Conservation (phyloP, 345 rosid genomes). For the Pistacia integerrima region DNA sequence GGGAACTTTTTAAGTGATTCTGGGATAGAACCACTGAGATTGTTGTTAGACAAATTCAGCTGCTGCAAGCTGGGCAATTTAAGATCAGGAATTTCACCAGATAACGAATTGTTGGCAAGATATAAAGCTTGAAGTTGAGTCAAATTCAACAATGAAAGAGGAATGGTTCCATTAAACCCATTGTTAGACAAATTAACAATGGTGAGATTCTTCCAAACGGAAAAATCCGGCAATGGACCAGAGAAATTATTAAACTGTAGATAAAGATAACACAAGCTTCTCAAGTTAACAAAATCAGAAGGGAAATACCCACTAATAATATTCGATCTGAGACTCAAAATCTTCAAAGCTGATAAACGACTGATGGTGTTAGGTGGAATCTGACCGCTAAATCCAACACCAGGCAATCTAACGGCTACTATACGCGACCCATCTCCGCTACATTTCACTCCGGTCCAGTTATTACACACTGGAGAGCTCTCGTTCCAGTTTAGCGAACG, state of each 20-base stretch:
- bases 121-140: slow-evolving; percentile 63
- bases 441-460: slow-evolving; percentile 85
- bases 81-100: slow-evolving; percentile 78
- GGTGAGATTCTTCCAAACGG: slow-evolving; percentile 61
- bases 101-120: slow-evolving; percentile 78
- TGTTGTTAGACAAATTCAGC: slow-evolving; percentile 64
- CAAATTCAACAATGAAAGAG: slow-evolving; percentile 56
- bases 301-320: slow-evolving; percentile 65
- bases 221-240: slow-evolving; percentile 66
- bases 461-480: slow-evolving; percentile 49
- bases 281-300: slow-evolving; percentile 61
- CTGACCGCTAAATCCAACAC: slow-evolving; percentile 68
- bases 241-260: slow-evolving; percentile 73
- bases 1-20: slow-evolving; percentile 63
- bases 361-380: slow-evolving; percentile 74
- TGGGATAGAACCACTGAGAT: slow-evolving; percentile 62
- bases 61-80: slow-evolving; percentile 54
- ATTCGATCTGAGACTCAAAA: slow-evolving; percentile 85
- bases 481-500: slow-evolving; percentile 67
- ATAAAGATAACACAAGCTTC: slow-evolving; percentile 69
- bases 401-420: slow-evolving; percentile 76
- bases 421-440: slow-evolving; percentile 50
- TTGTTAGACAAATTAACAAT: slow-evolving; percentile 78
- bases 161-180: slow-evolving; percentile 70
- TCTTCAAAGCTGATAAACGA: slow-evolving; percentile 69